A percentile compares a stretch with the other conserved stretches of the same genome.
phyloP scores from a whole-genome alignment of 139 green algal genomes.

The Pseudopediastrum boryanum region DNA sequence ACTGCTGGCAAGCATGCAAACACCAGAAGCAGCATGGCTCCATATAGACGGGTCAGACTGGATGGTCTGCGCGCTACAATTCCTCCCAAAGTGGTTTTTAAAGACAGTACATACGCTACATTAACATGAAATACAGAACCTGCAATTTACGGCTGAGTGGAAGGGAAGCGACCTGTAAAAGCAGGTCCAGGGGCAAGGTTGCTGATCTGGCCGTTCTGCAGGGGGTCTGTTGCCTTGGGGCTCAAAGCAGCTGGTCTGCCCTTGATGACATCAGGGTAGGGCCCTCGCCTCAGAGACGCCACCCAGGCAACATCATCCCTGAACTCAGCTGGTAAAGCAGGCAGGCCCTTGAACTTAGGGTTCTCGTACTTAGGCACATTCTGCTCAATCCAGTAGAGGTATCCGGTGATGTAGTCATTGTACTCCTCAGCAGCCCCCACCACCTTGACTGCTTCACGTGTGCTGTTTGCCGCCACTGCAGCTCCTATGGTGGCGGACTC shows the following conservation, averaged over 20 bases:
- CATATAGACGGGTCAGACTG: too few relatives aligned
- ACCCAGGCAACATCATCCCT: slow-evolving; percentile 27
- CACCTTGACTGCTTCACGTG: too few relatives aligned
- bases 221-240: slow-evolving; percentile 12
- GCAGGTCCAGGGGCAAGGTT: slow-evolving; percentile 2
- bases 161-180: not conserved
- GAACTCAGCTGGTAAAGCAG: slow-evolving; percentile 27
- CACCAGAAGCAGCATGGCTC: too few relatives aligned
- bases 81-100: too few relatives aligned
- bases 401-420: slow-evolving; percentile 40
- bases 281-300: slow-evolving; percentile 18
- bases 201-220: slow-evolving; percentile 32
- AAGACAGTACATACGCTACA: too few relatives aligned
- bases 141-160: too few relatives aligned
- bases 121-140: too few relatives aligned
- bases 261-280: slow-evolving; percentile 34
- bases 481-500: too few relatives aligned
- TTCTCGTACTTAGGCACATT: slow-evolving; percentile 21
- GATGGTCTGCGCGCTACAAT: too few relatives aligned
- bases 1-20: too few relatives aligned
- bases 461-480: too few relatives aligned
- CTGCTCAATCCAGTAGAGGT: slow-evolving; percentile 22
- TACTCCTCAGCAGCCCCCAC: slow-evolving; percentile 20
- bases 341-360: slow-evolving; percentile 6
- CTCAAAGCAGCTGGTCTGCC: slow-evolving; percentile 3